Evolutionary conservation across 208 protist species (phyloP).

Genomic region (Leishmania arabica): DNA sequence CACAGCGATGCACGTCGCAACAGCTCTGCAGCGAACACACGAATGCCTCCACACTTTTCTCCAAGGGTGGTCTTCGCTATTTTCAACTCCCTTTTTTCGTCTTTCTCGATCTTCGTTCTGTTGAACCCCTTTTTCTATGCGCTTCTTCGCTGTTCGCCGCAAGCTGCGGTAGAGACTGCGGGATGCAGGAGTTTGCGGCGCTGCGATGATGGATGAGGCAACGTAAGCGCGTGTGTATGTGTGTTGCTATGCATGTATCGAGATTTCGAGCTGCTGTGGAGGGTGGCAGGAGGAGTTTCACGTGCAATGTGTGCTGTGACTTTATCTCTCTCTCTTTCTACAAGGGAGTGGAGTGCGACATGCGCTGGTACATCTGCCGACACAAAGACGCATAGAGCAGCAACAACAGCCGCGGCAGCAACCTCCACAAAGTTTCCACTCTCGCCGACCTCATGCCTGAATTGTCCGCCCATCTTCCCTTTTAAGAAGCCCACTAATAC

Average conservation of each 20-base stretch:
- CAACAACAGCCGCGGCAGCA: not conserved
- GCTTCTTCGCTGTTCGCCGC: not conserved
- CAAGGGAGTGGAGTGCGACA: not conserved
- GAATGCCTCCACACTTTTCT: not conserved
- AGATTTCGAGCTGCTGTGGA: not conserved
- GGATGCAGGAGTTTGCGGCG: not conserved
- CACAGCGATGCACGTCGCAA: not conserved
- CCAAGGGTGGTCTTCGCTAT: not conserved
- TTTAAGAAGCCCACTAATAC: not conserved
- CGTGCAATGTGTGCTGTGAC: not conserved
- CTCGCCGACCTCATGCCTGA: not conserved
- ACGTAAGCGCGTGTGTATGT: not conserved
- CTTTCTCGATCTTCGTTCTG: not conserved
- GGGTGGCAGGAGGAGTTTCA: not conserved
- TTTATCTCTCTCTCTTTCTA: not conserved
- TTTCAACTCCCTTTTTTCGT: not conserved
- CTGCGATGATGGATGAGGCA: not conserved
- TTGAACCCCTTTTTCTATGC: not conserved
- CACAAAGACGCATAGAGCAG: not conserved
- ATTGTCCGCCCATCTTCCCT: not conserved
- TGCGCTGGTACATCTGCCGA: not conserved
- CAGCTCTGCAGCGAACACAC: not conserved
- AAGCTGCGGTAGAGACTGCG: not conserved
- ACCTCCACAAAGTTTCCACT: not conserved
- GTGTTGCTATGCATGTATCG: not conserved